Evolutionary conservation across 352 stramenopile species (phyloP).

Genomic region (Globisporangium okanoganense): DNA sequence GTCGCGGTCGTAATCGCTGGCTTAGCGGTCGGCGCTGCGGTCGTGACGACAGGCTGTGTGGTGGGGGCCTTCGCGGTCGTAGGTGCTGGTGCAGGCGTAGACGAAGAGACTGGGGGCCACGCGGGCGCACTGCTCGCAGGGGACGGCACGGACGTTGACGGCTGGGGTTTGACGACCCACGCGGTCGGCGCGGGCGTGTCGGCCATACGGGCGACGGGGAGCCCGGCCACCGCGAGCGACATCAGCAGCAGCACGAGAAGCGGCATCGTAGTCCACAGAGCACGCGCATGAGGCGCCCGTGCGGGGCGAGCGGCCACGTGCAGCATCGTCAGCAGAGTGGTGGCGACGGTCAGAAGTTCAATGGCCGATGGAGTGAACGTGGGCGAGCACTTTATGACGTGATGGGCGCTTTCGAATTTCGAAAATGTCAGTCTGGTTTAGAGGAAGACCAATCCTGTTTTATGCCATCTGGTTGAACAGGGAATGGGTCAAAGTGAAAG

Average conservation of each 20-base stretch:
- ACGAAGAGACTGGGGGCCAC: neutral
- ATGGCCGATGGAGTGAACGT: neutral
- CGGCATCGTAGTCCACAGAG: neutral
- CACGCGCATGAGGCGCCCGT: neutral
- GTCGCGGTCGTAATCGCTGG: constrained; percentile 10
- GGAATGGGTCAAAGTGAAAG: no score
- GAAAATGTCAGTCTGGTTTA: no score
- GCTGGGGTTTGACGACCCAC: neutral
- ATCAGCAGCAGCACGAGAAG: neutral
- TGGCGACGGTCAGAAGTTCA: no score
- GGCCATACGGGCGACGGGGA: neutral
- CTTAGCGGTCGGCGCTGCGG: constrained; percentile 9
- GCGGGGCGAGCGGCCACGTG: neutral
- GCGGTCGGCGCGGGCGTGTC: neutral
- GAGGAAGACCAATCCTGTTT: no score
- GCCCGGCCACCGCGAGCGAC: neutral
- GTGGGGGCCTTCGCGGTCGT: neutral
- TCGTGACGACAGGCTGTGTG: neutral
- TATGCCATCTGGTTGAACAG: no score
- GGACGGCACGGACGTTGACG: neutral
- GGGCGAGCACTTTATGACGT: no score
- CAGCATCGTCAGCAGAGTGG: neutral
- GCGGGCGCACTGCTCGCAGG: neutral
- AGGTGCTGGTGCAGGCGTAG: neutral
- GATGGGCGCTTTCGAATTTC: no score